A percentile compares a stretch with the other conserved stretches of the same genome.
phyloP scores from a whole-genome alignment of 2,329 filamentous ascomycete species.

The Alternaria triticina region DNA sequence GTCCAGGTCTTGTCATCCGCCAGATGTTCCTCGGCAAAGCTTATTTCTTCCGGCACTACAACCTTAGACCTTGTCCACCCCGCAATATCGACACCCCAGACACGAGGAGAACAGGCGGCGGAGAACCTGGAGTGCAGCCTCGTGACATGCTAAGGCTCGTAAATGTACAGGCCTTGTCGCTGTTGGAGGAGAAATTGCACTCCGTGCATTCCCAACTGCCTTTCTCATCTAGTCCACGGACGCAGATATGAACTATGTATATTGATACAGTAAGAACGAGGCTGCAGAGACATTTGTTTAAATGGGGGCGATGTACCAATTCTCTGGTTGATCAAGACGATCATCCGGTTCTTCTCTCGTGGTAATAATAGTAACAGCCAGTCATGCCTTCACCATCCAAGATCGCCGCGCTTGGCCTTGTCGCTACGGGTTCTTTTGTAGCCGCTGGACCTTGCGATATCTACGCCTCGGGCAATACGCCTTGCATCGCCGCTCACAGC shows the following conservation, averaged over 20 bases:
- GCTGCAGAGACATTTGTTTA: not conserved
- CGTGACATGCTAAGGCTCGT: not conserved
- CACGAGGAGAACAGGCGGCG: not conserved
- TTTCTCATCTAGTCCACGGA: not conserved
- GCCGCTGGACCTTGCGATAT: constrained; percentile 67
- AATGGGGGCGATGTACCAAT: not conserved
- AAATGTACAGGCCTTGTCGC: not conserved
- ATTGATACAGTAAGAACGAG: not conserved
- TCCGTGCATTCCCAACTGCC: not conserved
- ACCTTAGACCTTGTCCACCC: not conserved
- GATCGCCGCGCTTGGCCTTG: constrained; percentile 17
- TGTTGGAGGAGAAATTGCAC: constrained; percentile 8
- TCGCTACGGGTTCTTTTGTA: constrained; percentile 13
- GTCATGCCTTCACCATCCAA: constrained; percentile 15
- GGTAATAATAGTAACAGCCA: not conserved
- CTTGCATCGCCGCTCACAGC: constrained; percentile 69
- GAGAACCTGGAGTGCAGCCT: not conserved
- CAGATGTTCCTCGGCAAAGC: constrained; percentile 10
- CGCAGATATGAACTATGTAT: not conserved
- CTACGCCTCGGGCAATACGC: constrained; percentile 63
- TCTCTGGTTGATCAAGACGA: not conserved
- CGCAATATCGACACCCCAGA: not conserved
- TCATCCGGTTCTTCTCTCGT: not conserved
- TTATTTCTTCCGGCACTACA: constrained; percentile 11
- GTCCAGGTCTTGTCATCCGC: not conserved